Conservation (phyloP, 331 rosid genomes). For the Malus hybrid region DNA sequence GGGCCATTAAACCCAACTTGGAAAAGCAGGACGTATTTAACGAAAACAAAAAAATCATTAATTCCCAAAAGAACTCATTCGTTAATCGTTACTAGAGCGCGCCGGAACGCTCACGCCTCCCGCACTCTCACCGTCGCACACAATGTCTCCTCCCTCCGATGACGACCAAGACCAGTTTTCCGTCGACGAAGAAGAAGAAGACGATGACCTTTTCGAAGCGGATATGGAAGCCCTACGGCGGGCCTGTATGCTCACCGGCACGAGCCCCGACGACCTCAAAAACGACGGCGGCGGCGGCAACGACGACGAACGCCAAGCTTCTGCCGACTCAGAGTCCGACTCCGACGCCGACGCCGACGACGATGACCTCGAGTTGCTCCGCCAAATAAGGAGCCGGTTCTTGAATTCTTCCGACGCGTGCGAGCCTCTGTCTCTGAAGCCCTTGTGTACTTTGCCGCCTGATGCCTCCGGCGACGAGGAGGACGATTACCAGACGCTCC, state of each 20-base stretch:
- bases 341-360: constrained; percentile 24
- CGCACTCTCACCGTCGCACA: not conserved
- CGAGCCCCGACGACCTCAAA: constrained; percentile 17
- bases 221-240: constrained; percentile 61
- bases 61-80: too few relatives aligned
- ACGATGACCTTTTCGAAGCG: constrained; percentile 43
- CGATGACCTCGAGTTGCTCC: constrained; percentile 46
- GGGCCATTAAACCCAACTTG: not conserved
- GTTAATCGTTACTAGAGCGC: not conserved
- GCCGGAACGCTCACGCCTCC: not conserved
- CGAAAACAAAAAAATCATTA: too few relatives aligned
- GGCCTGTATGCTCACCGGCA: constrained; percentile 50
- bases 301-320: constrained; percentile 10
- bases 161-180: not conserved
- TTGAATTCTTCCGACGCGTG: constrained; percentile 4
- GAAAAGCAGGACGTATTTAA: not conserved
- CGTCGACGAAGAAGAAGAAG: constrained; percentile 22
- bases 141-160: constrained; percentile 41
- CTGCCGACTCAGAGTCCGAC: constrained; percentile 12
- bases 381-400: constrained; percentile 44
- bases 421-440: constrained; percentile 25
- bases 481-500: constrained; percentile 59
- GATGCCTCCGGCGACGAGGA: constrained; percentile 44
- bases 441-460: constrained; percentile 25
- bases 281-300: not conserved